A percentile compares a stretch with the other conserved stretches of the same genome.
Evolutionary conservation across 192 early-diverging fungal genomes (phyloP).

Genomic region (Coemansia sp.): DNA sequence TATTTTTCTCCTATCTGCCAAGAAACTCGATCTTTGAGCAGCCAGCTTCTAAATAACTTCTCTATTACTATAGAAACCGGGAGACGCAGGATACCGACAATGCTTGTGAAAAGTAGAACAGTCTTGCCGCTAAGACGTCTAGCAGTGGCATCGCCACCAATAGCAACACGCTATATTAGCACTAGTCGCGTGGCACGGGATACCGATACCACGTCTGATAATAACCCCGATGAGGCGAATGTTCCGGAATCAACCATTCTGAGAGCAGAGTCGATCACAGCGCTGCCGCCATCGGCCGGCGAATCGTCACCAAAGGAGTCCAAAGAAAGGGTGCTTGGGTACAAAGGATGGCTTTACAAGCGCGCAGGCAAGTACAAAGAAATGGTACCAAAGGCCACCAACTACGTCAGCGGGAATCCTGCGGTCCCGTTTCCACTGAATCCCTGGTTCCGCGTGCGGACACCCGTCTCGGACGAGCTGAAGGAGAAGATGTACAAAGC

Average conservation of each 20-base stretch:
- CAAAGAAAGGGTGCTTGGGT: conserved; percentile 9
- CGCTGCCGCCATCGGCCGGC: not conserved
- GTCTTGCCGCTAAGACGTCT: conserved; percentile 9
- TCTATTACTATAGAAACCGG: not conserved
- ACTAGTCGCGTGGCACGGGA: conserved; percentile 6
- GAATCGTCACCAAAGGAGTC: not conserved
- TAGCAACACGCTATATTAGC: conserved; percentile 18
- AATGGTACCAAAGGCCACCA: conserved; percentile 15
- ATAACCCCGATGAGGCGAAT: not conserved
- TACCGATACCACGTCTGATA: not conserved
- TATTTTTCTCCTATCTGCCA: not conserved
- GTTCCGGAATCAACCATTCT: conserved; percentile 8
- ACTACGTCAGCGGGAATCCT: conserved; percentile 23
- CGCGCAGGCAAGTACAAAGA: conserved; percentile 28
- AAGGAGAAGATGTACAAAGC: conserved; percentile 73
- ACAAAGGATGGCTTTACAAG: conserved; percentile 29
- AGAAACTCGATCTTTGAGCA: not conserved
- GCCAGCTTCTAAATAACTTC: not conserved
- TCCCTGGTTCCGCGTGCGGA: conserved; percentile 75
- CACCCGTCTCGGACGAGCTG: conserved; percentile 69
- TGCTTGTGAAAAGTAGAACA: conserved; percentile 25
- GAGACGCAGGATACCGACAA: not conserved
- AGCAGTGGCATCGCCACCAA: conserved; percentile 1
- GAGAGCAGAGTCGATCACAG: conserved; percentile 22
- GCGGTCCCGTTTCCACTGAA: conserved; percentile 87